phyloP scores from a whole-genome alignment of 768 basidiomycete genomes.

The Mycena vitilis region DNA sequence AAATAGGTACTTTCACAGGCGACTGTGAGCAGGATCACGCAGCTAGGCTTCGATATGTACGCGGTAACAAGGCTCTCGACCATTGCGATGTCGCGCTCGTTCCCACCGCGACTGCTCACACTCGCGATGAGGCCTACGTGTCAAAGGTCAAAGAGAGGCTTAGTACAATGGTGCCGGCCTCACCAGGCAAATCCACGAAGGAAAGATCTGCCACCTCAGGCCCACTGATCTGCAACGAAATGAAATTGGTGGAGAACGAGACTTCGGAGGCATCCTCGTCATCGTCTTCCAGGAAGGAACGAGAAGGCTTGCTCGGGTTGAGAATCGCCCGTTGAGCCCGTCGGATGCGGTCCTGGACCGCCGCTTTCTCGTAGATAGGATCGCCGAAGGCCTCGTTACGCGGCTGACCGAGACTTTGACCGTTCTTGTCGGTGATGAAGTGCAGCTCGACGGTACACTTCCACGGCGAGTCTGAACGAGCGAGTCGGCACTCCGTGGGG shows the following conservation, averaged over 20 bases:
- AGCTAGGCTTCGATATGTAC: slow-evolving; percentile 72
- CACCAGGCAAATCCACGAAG: slow-evolving; percentile 73
- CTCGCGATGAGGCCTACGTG: slow-evolving; percentile 69
- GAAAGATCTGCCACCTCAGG: slow-evolving; percentile 71
- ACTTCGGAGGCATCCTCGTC: slow-evolving; percentile 40
- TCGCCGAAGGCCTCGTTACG: slow-evolving; percentile 57
- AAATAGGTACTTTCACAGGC: slow-evolving; percentile 70
- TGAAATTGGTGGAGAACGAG: slow-evolving; percentile 67
- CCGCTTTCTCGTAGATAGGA: slow-evolving; percentile 59
- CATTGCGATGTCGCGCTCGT: slow-evolving; percentile 67
- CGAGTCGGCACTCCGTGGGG: slow-evolving; percentile 68
- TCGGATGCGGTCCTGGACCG: slow-evolving; percentile 75
- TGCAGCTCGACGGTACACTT: slow-evolving; percentile 63
- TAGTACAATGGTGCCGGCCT: slow-evolving; percentile 38
- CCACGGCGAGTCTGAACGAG: slow-evolving; percentile 55
- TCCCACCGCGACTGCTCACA: slow-evolving; percentile 57
- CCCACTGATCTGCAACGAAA: slow-evolving; percentile 70
- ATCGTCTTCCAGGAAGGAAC: slow-evolving; percentile 56
- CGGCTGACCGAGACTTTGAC: slow-evolving; percentile 53
- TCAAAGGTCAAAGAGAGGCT: slow-evolving; percentile 34
- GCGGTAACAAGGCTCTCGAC: slow-evolving; percentile 67
- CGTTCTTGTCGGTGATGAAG: slow-evolving; percentile 53
- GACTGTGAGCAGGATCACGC: slow-evolving; percentile 69
- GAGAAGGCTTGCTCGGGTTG: slow-evolving; percentile 56
- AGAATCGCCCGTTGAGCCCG: slow-evolving; percentile 75